Conservation (phyloP, 1,284 basidiomycete genomes). For the Microbotryomycetes sp. region DNA sequence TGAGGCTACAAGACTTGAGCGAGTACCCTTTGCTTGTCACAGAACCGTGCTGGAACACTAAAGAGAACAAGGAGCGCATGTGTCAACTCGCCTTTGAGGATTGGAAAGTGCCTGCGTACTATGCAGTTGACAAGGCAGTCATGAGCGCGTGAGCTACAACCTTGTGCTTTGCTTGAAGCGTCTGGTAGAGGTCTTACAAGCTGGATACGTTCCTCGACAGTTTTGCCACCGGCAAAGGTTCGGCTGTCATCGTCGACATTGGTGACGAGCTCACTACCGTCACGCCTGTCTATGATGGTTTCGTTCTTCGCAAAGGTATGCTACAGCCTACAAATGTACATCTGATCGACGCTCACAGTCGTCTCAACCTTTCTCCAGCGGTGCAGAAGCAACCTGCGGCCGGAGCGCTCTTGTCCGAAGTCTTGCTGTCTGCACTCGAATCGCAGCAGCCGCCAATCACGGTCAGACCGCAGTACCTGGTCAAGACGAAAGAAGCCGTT, state of each 20-base stretch:
- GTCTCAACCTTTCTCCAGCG: conserved; percentile 13
- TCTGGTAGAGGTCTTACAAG: no score
- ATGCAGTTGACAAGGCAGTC: conserved; percentile 93
- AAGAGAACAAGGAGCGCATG: conserved; percentile 80
- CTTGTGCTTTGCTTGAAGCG: no score
- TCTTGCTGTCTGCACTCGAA: conserved; percentile 38
- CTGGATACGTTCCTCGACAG: no score
- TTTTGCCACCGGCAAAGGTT: conserved; percentile 93
- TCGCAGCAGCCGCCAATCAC: conserved; percentile 30
- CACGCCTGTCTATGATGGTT: conserved; percentile 94
- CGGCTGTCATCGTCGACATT: conserved; percentile 88
- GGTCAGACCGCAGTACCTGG: conserved; percentile 75
- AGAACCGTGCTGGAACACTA: conserved; percentile 92
- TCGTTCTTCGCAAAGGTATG: conserved; percentile 87
- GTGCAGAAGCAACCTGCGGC: conserved; percentile 37
- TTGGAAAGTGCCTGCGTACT: conserved; percentile 89
- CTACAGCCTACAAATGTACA: background rate
- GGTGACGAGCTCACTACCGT: conserved; percentile 83
- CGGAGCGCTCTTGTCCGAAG: conserved; percentile 33
- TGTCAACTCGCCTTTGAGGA: conserved; percentile 97
- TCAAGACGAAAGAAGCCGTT: conserved; percentile 58
- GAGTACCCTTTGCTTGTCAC: conserved; percentile 92
- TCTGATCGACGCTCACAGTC: background rate
- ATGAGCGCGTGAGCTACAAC: conserved; percentile 72
- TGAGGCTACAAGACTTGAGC: conserved; percentile 39